Percentiles rank a stretch among this genome's conserved stretches.
Conservation (phyloP, 176 grass and related monocot species). For the Oryza officinalis region DNA sequence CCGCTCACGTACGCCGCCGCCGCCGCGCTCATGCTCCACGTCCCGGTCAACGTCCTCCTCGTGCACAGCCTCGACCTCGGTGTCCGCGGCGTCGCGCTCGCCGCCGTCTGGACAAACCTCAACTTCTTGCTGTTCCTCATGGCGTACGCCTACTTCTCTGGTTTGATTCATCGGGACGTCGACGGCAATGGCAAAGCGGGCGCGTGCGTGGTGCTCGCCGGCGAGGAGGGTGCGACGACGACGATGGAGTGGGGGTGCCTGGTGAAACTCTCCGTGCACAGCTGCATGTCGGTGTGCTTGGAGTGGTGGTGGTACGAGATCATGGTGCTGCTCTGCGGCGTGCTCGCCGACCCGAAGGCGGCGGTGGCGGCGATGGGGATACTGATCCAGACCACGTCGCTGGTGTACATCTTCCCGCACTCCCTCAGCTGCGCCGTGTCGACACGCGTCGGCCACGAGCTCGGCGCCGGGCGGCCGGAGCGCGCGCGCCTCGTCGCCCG, state of each 20-base stretch:
- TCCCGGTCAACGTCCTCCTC: constrained; percentile 70
- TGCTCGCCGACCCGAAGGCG: constrained; percentile 68
- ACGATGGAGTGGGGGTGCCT: constrained; percentile 54
- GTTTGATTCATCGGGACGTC: background rate
- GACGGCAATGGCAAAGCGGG: constrained; percentile 25
- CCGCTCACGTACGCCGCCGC: constrained; percentile 74
- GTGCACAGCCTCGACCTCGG: constrained; percentile 56
- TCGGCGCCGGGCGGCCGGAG: constrained; percentile 65
- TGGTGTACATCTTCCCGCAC: constrained; percentile 90
- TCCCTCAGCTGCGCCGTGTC: constrained; percentile 81
- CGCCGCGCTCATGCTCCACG: constrained; percentile 54
- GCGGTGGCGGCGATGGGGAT: constrained; percentile 83
- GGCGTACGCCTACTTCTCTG: constrained; percentile 53
- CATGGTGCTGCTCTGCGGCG: constrained; percentile 85
- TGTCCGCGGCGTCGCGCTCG: constrained; percentile 75
- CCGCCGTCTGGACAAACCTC: constrained; percentile 56
- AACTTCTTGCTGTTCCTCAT: constrained; percentile 60
- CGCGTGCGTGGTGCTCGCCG: background rate
- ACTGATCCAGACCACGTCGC: constrained; percentile 92
- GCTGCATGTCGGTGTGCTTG: constrained; percentile 79
- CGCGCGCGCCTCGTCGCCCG: constrained; percentile 54
- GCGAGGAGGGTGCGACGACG: constrained; percentile 9
- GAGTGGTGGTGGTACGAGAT: constrained; percentile 99
- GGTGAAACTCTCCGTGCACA: constrained; percentile 68
- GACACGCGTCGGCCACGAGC: constrained; percentile 76